Evolutionary conservation across 179 eudicot species (phyloP), one percentile per base, ranked within the genome.

Genomic region (Gypsophila paniculata): DNA sequence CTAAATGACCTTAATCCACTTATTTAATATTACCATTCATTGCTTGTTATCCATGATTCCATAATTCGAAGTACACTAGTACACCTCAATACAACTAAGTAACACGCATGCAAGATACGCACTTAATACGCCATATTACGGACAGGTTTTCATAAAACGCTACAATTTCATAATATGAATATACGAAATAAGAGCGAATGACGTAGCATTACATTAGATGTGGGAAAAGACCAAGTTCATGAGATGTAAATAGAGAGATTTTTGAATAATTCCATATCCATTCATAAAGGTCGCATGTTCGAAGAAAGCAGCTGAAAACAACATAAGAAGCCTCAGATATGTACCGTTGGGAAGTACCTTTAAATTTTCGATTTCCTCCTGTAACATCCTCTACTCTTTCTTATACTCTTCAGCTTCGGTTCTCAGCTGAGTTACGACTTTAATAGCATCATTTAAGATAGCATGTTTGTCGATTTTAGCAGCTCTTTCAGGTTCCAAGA

Each of bases 381-480:
- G 77, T 68, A 93, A 84, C 81, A 77, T 89, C 67, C 78, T 80
- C 36, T 85, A 89, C 79, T 84, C 86, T 78, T 86, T 89, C 79
- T 79, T 79, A 70, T 51, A 77, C 65, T 86, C 91, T 58, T 81
- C 72, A n/a, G 85, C 74, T 84, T 93, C 93, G 60, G 83, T 68
- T 70, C 78, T 83, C 10, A 93, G 87, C 82, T 89, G 92, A 68
- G 82, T 80, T 73, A 93, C 65, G 76, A 79, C 84, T 75, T 82
- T 80, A 46, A 91, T 89, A 34, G 96, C 91, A 75, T 93, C 93
- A n/a, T 80, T 79, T 64, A 93, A 82, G 78, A 90, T 79, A 39
- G 86, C 91, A 77, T 85, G 78, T 71, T 93, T 93, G 79, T 93
- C 98, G 26, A 84, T 79, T 83, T 86, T 89, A 53, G 84, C 93